Evolutionary conservation across 495 filamentous ascomycete genomes (phyloP), one percentile per base, ranked within the genome.

Genomic region (Tetracladium setigerum): DNA sequence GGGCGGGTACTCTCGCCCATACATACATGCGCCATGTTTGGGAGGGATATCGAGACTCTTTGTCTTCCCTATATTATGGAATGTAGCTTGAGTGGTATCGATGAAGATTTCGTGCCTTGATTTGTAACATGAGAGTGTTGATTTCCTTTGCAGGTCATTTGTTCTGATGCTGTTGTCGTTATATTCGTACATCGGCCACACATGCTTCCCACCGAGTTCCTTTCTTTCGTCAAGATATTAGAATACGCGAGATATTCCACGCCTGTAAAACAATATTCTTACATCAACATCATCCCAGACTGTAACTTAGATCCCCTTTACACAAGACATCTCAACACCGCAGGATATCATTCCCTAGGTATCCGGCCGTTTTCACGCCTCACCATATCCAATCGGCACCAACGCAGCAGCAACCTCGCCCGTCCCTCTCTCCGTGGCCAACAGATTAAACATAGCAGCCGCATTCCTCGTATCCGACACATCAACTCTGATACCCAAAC

Each of bases 401-500:
- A 98, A 61, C 12, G 91, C 92, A 9, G 89, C 92, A 30, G 89
- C 92, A 41, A 97, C 81, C 62, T 86, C 79, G 15, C 71, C 66
- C 10, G 89, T 78, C 17, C 87, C 85, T 39, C 88, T 71, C 69
- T 95, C 88, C 38, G 87, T 94, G 35, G 84, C 87, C 38, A 95
- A 67, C 54, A 95, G 55, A 61, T 95, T 95, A 58, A 86, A 95
- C 69, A 90, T 88, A 44, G 88, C 83, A 14, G 90, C 89, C 16
- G 92, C 92, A 68, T 96, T 96, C 48, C 88, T 71, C 31, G 92
- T 99, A 70, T 96, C 92, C 62, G 87, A 76, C 11, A 96, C 75
- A 57, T 99, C 92, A 22, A 97, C 69, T 49, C 87, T 73, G 48
- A 99, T 83, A 0, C 92, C 92, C 46, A 97, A 53, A 17, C 74